phyloP scores from a whole-genome alignment of 164 flowering plant genomes.

The Vitis rotundifolia region DNA sequence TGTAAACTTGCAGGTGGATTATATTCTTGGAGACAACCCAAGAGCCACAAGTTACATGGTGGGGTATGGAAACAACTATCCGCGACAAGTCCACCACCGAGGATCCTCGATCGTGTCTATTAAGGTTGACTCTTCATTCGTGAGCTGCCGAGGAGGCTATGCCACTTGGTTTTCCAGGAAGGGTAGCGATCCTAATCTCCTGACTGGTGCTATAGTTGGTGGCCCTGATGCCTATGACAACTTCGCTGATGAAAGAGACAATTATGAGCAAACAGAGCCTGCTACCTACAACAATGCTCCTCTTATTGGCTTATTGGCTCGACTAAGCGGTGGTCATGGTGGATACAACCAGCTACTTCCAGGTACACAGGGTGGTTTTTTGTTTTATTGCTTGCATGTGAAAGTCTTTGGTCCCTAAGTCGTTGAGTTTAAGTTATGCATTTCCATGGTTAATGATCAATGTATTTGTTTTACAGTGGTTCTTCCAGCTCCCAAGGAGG shows the following conservation, averaged over 20 bases:
- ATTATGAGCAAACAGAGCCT: conserved; percentile 94
- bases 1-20: conserved; percentile 59
- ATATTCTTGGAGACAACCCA: conserved; percentile 97
- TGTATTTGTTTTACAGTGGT: conserved; percentile 28
- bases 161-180: conserved; percentile 79
- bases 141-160: conserved; percentile 88
- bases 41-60: conserved; percentile 98
- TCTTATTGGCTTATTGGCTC: conserved; percentile 74
- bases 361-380: conserved; percentile 37
- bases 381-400: neutral
- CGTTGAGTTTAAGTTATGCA: neutral
- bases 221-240: conserved; percentile 96
- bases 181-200: conserved; percentile 80
- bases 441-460: neutral
- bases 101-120: conserved; percentile 81
- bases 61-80: conserved; percentile 88
- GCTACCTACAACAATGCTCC: conserved; percentile 99
- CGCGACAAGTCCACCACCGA: conserved; percentile 81
- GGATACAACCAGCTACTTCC: conserved; percentile 84
- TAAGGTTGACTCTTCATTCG: conserved; percentile 64
- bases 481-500: conserved; percentile 36
- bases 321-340: conserved; percentile 59
- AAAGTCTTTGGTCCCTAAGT: neutral
- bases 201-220: conserved; percentile 87
- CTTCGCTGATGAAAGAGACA: conserved; percentile 86